Evolutionary conservation across 2,329 filamentous ascomycete species (phyloP), one percentile per base, ranked within the genome.

Genomic region (Aureobasidium sp.): DNA sequence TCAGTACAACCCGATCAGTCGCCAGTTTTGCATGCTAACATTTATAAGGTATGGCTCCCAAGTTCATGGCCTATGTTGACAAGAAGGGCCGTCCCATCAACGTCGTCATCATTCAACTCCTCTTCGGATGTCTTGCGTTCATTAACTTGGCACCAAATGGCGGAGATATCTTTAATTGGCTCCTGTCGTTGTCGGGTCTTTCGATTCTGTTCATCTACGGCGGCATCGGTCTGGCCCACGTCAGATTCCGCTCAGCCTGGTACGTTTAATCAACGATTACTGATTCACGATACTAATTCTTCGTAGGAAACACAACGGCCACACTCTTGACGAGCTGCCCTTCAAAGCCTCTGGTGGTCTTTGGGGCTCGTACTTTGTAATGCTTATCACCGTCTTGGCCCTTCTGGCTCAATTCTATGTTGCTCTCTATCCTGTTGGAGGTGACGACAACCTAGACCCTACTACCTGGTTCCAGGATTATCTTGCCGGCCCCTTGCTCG

Each of bases 171-270:
- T 88, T 95, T 64, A 80, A 83, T 68, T 95, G 91, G 90, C 83
- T 95, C 71, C 80, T 88, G 42, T 82, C 87, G 65, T 80, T 89
- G 57, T 88, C 86, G 0, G 87, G 85, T 53, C 80, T 90, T 29
- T 87, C 86, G 9, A 86, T 83, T 51, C 82, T 90, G 69, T 89
- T 91, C 77, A 90, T 87, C 12, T 91, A 88, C 88, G 84, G 81
- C 57, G 88, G 88, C 66, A 92, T 96, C 72, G 95, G 91, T 73
- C 76, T 94, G 15, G 84, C 87, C 34, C 91, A 96, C 74, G 94
- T 96, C 70, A 89, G 91, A 61, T 97, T 96, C 82, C 89, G 92
- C 44, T 61, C 47, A 34, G 89, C 87, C 17, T 94, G 90, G 90
- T 79, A 77, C 39, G 69, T 76, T 6, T 20, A 20, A 20, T 20